These are phyloP conservation scores for Aureobasidium uvarum DNA, from an alignment of 2,329 filamentous ascomycete species.

Conservation along the genomic window DNA sequence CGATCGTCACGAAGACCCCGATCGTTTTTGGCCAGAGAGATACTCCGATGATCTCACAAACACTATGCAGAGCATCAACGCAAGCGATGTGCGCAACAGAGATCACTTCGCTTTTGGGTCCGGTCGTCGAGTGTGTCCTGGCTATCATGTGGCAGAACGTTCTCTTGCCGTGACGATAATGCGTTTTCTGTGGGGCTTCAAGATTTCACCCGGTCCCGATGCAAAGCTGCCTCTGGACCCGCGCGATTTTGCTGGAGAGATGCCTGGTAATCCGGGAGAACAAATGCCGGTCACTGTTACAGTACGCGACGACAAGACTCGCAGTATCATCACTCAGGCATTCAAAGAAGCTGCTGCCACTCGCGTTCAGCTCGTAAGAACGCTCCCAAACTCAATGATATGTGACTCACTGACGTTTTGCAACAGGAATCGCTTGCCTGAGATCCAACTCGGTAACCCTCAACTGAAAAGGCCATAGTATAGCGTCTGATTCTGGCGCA, in stretches of 20 bases:
- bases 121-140: slow-evolving; percentile 40
- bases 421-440: slow-evolving; percentile 3
- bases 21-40: slow-evolving; percentile 36
- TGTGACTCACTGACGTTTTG: background rate
- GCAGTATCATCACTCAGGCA: background rate
- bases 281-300: slow-evolving; percentile 14
- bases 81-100: slow-evolving; percentile 36
- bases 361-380: slow-evolving; percentile 6
- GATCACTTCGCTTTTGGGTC: slow-evolving; percentile 43
- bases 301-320: background rate
- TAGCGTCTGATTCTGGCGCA: background rate
- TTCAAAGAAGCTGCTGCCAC: background rate
- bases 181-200: slow-evolving; percentile 40
- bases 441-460: background rate
- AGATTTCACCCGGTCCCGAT: slow-evolving; percentile 28
- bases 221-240: slow-evolving; percentile 8
- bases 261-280: slow-evolving; percentile 16
- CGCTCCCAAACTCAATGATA: background rate
- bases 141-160: slow-evolving; percentile 41
- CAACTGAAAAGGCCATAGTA: background rate
- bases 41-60: slow-evolving; percentile 31
- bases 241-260: slow-evolving; percentile 2
- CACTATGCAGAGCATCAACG: slow-evolving; percentile 38
- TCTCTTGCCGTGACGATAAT: slow-evolving; percentile 41
- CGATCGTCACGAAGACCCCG: slow-evolving; percentile 33